A percentile compares a stretch with the other conserved stretches of the same genome.
Conservation (phyloP, 176 grass and related monocot genomes). For the Juncus inflexus region DNA sequence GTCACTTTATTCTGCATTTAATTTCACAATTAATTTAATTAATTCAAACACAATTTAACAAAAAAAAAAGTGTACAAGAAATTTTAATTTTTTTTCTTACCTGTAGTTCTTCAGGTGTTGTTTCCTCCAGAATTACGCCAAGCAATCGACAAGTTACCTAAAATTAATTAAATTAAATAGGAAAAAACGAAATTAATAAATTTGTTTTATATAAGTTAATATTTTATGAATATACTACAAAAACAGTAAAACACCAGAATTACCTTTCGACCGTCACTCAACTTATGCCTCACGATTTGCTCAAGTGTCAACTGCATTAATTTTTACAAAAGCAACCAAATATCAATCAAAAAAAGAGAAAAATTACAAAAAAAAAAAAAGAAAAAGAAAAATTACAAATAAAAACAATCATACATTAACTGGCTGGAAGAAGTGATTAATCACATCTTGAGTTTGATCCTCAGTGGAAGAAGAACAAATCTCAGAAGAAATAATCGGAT, state of each 20-base stretch:
- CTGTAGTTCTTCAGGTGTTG: conserved; percentile 91
- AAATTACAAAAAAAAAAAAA: background rate
- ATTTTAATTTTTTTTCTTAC: conserved; percentile 32
- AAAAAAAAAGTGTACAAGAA: conserved; percentile 10
- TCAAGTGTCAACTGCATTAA: conserved; percentile 78
- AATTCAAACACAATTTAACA: conserved; percentile 7
- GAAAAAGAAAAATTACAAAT: conserved; percentile 17
- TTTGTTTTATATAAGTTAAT: background rate
- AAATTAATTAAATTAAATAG: conserved; percentile 8
- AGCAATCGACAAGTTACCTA: conserved; percentile 90
- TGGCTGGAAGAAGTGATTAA: conserved; percentile 91
- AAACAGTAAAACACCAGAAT: background rate
- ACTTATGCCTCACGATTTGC: conserved; percentile 96
- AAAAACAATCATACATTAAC: conserved; percentile 50
- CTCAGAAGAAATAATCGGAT: conserved; percentile 43
- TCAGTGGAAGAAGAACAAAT: conserved; percentile 75
- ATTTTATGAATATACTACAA: conserved; percentile 11
- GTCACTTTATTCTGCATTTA: conserved; percentile 64
- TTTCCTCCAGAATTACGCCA: conserved; percentile 92
- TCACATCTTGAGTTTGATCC: conserved; percentile 76
- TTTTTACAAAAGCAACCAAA: conserved; percentile 17
- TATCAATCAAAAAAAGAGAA: conserved; percentile 23
- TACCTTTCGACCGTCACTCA: conserved; percentile 94
- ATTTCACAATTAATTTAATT: conserved; percentile 17
- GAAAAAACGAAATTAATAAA: conserved; percentile 7